These are phyloP conservation scores for Tylopilus cervinicoccineus DNA, from an alignment of 768 basidiomycete species.

Conservation along the genomic window DNA sequence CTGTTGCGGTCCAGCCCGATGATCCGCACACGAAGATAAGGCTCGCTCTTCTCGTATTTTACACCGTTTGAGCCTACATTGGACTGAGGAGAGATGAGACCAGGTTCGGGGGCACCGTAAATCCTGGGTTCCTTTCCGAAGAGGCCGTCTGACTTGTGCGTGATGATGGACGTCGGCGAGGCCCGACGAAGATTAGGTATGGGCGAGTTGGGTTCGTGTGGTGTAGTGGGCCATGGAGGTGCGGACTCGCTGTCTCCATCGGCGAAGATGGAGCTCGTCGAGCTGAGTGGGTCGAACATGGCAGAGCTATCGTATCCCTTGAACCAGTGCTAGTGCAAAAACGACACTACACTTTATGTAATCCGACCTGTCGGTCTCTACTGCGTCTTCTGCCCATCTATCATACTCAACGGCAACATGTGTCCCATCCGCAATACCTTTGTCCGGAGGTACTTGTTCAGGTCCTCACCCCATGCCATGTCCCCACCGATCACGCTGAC, in stretches of 20 bases:
- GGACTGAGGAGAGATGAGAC: slow-evolving; percentile 72
- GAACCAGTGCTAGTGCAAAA: no score
- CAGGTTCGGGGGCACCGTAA: slow-evolving; percentile 81
- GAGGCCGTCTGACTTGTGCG: slow-evolving; percentile 48
- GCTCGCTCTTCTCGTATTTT: slow-evolving; percentile 71
- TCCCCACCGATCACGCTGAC: slow-evolving; percentile 81
- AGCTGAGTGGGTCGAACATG: slow-evolving; percentile 75
- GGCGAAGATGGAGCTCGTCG: slow-evolving; percentile 51
- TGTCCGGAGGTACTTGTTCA: slow-evolving; percentile 93
- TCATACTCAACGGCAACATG: slow-evolving; percentile 56
- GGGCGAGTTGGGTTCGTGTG: slow-evolving; percentile 65
- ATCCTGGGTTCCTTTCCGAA: slow-evolving; percentile 83
- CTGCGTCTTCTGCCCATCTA: slow-evolving; percentile 6
- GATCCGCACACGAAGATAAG: slow-evolving; percentile 86
- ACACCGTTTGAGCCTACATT: slow-evolving; percentile 64
- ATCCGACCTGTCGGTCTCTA: slow-evolving; percentile 1
- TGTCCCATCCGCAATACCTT: slow-evolving; percentile 99
- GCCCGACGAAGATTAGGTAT: slow-evolving; percentile 70
- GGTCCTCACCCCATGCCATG: slow-evolving; percentile 72
- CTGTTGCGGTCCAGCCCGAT: slow-evolving; percentile 92
- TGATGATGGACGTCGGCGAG: slow-evolving; percentile 45
- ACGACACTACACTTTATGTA: no score
- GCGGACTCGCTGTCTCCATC: slow-evolving; percentile 41
- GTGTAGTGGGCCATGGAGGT: slow-evolving; percentile 80
- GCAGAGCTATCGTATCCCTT: no score